Evolutionary conservation across 768 basidiomycete species (phyloP).

Genomic region (Phlebiopsis flavidoalba): DNA sequence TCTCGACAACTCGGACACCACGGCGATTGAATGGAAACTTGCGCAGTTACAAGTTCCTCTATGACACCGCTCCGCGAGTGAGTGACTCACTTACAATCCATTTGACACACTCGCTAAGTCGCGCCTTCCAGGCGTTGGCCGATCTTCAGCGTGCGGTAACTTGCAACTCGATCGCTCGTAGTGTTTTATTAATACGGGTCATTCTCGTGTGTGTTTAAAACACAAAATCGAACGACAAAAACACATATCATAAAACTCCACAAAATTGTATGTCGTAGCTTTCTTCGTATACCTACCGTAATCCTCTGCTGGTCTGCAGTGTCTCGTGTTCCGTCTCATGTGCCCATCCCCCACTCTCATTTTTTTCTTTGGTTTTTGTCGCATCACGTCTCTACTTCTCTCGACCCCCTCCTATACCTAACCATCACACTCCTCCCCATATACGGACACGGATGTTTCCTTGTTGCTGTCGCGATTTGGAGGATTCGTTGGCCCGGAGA

Average conservation of each 20-base stretch:
- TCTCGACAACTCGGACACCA: conserved; percentile 75
- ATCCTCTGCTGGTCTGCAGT: conserved; percentile 1
- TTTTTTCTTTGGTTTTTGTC: background rate
- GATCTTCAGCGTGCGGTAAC: conserved; percentile 24
- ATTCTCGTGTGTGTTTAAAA: background rate
- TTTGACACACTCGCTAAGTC: background rate
- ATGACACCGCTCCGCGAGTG: conserved; percentile 84
- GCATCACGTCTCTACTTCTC: background rate
- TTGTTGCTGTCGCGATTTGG: background rate
- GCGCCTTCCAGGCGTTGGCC: conserved; percentile 17
- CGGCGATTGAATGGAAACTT: conserved; percentile 89
- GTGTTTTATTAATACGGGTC: conserved; percentile 1
- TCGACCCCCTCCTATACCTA: background rate
- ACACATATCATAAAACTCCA: too few species aligned
- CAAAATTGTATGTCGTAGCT: too few species aligned
- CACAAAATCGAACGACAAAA: too few species aligned
- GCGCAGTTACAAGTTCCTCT: conserved; percentile 89
- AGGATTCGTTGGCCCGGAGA: background rate
- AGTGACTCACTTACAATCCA: conserved; percentile 27
- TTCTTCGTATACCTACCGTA: background rate
- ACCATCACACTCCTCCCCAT: background rate
- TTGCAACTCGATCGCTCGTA: background rate
- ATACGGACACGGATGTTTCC: background rate
- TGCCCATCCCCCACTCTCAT: background rate
- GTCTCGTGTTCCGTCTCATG: background rate